Evolutionary conservation across 352 stramenopile species (phyloP).

Genomic region (Globisporangium paddicum): DNA sequence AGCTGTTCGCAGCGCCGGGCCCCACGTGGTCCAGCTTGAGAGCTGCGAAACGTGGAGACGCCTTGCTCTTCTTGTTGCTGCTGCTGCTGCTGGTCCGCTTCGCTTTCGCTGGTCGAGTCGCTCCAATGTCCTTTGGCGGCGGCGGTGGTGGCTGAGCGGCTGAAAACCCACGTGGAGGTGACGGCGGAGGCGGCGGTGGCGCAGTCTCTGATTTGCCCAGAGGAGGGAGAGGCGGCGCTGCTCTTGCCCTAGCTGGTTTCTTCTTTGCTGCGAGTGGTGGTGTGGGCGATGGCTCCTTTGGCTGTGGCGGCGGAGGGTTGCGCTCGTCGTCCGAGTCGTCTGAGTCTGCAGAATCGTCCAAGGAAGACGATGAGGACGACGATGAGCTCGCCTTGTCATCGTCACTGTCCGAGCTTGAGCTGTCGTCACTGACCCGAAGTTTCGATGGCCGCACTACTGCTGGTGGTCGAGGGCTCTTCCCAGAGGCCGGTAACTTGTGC

Average conservation of each 20-base stretch:
- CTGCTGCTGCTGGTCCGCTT: slow-evolving; percentile 9
- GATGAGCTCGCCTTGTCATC: slow-evolving; percentile 23
- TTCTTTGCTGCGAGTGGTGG: neutral
- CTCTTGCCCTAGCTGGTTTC: neutral
- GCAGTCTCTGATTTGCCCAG: slow-evolving; percentile 12
- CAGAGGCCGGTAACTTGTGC: neutral
- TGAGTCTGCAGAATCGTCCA: slow-evolving; percentile 17
- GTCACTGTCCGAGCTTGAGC: slow-evolving; percentile 58
- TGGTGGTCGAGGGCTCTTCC: slow-evolving; percentile 6
- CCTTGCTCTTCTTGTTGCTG: slow-evolving; percentile 10
- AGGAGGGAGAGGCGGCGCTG: neutral
- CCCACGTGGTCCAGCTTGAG: slow-evolving; percentile 11
- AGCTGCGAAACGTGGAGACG: slow-evolving; percentile 6
- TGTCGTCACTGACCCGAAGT: slow-evolving; percentile 49
- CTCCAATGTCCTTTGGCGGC: slow-evolving; percentile 10
- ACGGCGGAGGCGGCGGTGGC: slow-evolving; percentile 15
- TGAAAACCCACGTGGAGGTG: slow-evolving; percentile 2
- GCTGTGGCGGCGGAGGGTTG: neutral
- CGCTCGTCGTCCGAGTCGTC: slow-evolving; percentile 11
- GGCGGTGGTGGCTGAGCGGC: slow-evolving; percentile 15
- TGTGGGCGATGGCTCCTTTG: neutral
- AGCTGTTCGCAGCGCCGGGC: neutral
- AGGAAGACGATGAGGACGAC: slow-evolving; percentile 39
- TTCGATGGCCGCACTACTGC: slow-evolving; percentile 16
- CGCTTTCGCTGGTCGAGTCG: slow-evolving; percentile 12